phyloP scores from a whole-genome alignment of 768 basidiomycete species.

The Amanita rubescens region DNA sequence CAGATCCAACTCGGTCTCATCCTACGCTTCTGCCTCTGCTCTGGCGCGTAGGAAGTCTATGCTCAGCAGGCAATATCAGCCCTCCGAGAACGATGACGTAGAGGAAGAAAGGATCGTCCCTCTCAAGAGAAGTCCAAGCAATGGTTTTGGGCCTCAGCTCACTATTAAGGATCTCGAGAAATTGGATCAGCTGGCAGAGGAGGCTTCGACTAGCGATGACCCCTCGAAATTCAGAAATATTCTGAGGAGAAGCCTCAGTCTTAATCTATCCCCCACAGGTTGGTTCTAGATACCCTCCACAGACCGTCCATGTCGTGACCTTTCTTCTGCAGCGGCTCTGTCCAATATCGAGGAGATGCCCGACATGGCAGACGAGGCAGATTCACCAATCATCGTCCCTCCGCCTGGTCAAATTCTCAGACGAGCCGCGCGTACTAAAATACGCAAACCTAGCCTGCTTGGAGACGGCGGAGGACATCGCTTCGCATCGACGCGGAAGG shows the following conservation, averaged over 20 bases:
- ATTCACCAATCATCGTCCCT: constrained; percentile 87
- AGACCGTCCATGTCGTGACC: constrained; percentile 9
- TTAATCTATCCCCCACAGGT: constrained; percentile 84
- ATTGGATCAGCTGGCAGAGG: constrained; percentile 88
- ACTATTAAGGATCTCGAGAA: constrained; percentile 93
- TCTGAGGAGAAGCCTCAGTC: constrained; percentile 78
- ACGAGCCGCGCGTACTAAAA: constrained; percentile 90
- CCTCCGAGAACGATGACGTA: constrained; percentile 66
- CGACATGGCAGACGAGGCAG: constrained; percentile 70
- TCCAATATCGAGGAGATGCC: constrained; percentile 62
- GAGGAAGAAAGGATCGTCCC: constrained; percentile 65
- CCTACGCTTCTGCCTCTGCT: constrained; percentile 32
- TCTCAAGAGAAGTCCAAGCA: constrained; percentile 59
- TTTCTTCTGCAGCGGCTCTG: constrained; percentile 37
- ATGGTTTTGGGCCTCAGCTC: constrained; percentile 70
- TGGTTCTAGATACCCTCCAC: constrained; percentile 28
- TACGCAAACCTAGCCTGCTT: constrained; percentile 73
- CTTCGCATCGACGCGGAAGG: constrained; percentile 49
- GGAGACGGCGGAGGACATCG: constrained; percentile 82
- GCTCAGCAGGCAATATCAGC: constrained; percentile 91
- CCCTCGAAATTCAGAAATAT: constrained; percentile 71
- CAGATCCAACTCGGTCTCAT: constrained; percentile 15
- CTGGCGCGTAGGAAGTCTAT: constrained; percentile 88
- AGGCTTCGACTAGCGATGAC: constrained; percentile 78
- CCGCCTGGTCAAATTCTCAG: constrained; percentile 86